These are phyloP conservation scores for Alloteropsis semialata DNA, from an alignment of 176 grass and related monocot species.

Conservation along the genomic window DNA sequence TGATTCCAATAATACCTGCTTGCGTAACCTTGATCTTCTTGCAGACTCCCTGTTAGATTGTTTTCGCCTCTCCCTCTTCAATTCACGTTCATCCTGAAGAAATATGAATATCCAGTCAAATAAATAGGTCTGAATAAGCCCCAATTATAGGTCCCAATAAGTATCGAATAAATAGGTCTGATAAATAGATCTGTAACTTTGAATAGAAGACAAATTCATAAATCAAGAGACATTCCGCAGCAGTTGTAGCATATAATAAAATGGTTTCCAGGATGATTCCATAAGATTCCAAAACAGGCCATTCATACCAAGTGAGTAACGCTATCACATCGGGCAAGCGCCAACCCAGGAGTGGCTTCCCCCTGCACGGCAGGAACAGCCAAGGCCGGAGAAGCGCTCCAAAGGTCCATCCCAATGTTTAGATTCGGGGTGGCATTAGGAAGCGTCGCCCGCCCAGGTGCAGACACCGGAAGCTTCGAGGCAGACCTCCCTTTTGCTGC, in stretches of 20 bases:
- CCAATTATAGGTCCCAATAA: too few species aligned
- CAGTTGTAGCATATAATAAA: background rate
- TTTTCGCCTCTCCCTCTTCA: constrained; percentile 90
- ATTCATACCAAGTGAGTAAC: constrained; percentile 33
- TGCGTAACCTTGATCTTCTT: constrained; percentile 88
- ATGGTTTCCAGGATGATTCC: background rate
- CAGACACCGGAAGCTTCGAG: constrained; percentile 92
- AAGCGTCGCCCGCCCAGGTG: constrained; percentile 73
- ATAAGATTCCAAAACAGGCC: background rate
- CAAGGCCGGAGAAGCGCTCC: constrained; percentile 60
- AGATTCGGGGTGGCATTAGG: constrained; percentile 59
- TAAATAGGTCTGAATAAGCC: background rate
- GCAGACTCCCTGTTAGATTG: constrained; percentile 96
- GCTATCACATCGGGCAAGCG: constrained; percentile 29
- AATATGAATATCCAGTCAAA: constrained; percentile 24
- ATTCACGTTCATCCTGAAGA: constrained; percentile 73
- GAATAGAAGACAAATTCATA: background rate
- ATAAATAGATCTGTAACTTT: background rate
- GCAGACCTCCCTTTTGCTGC: constrained; percentile 56
- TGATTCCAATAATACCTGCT: constrained; percentile 58
- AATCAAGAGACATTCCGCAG: constrained; percentile 1
- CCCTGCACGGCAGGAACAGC: constrained; percentile 42
- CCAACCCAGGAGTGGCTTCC: constrained; percentile 36
- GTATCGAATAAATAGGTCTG: background rate
- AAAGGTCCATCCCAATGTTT: constrained; percentile 89